A percentile compares a stretch with the other conserved stretches of the same genome.
Conservation (phyloP, 192 early-diverging fungal species). For the Coemansia sp. region DNA sequence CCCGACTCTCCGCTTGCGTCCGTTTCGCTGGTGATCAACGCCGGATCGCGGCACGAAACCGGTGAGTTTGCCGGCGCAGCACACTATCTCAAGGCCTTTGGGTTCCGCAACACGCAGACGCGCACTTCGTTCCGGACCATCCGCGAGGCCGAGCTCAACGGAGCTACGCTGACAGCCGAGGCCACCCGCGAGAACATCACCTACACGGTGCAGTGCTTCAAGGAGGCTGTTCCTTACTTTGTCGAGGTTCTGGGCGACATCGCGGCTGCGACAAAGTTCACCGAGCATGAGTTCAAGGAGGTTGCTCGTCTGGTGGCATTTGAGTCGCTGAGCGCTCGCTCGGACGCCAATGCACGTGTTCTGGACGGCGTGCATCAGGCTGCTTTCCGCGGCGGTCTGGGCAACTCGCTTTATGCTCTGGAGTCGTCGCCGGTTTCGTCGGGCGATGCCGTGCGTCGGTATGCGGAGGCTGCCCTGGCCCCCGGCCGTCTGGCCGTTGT, state of each 20-base stretch:
- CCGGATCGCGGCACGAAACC: constrained; percentile 85
- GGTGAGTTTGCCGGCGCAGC: constrained; percentile 75
- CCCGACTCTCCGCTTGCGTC: constrained; percentile 65
- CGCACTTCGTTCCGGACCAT: constrained; percentile 85
- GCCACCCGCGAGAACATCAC: constrained; percentile 83
- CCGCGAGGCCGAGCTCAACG: constrained; percentile 90
- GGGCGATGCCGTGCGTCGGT: constrained; percentile 71
- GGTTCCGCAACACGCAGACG: constrained; percentile 80
- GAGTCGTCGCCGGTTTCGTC: constrained; percentile 63
- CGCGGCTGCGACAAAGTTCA: constrained; percentile 76
- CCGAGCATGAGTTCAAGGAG: constrained; percentile 85
- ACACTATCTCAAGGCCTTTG: constrained; percentile 87
- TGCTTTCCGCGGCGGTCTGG: constrained; percentile 93
- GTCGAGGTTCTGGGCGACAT: constrained; percentile 81
- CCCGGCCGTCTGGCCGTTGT: constrained; percentile 80
- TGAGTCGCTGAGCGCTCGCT: constrained; percentile 68
- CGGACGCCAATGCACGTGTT: constrained; percentile 65
- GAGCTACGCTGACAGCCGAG: constrained; percentile 79
- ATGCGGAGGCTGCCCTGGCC: constrained; percentile 71
- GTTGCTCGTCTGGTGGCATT: constrained; percentile 62
- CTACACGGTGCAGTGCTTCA: constrained; percentile 87
- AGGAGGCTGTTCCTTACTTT: constrained; percentile 81
- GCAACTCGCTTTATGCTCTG: constrained; percentile 89
- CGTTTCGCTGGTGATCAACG: constrained; percentile 84
- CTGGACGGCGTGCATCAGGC: constrained; percentile 83